These are phyloP conservation scores for Abelmoschus esculentus DNA, from an alignment of 345 rosid genomes.

Conservation along the genomic window DNA sequence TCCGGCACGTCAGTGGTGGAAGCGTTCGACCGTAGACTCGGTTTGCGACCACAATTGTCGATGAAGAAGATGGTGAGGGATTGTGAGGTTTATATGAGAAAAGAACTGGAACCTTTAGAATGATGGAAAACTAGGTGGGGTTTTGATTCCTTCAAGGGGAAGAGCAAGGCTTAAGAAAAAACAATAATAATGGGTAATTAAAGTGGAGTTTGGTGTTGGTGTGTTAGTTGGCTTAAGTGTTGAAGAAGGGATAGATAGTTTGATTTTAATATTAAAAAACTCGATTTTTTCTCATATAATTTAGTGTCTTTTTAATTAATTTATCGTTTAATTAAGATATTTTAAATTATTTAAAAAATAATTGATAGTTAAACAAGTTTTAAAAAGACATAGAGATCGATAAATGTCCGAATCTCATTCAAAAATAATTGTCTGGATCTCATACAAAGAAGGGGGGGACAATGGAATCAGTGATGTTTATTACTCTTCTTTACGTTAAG, in stretches of 20 bases:
- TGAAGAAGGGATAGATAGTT: conserved; percentile 26
- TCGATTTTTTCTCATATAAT: background rate
- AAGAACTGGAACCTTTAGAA: conserved; percentile 13
- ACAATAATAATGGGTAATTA: conserved; percentile 1
- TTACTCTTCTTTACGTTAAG: background rate
- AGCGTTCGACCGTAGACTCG: background rate
- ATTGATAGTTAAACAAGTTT: too few relatives aligned
- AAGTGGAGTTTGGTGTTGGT: conserved; percentile 33
- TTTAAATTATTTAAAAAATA: too few relatives aligned
- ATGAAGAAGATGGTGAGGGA: background rate
- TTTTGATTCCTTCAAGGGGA: conserved; percentile 37
- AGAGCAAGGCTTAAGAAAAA: conserved; percentile 23
- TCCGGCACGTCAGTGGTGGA: conserved; percentile 15
- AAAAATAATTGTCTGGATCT: too few relatives aligned
- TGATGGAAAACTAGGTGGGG: conserved; percentile 17
- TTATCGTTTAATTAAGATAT: too few relatives aligned
- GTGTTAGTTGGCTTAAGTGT: conserved; percentile 37
- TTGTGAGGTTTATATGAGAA: conserved; percentile 6
- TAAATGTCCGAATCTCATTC: too few relatives aligned
- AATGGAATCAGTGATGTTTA: conserved; percentile 4
- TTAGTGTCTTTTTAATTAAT: too few relatives aligned
- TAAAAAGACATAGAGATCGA: too few relatives aligned
- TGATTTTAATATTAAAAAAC: conserved; percentile 12
- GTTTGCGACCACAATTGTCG: background rate
- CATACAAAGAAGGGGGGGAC: too few relatives aligned